Conservation (phyloP, 2,329 filamentous ascomycete genomes). For the Botrytis galanthina region DNA sequence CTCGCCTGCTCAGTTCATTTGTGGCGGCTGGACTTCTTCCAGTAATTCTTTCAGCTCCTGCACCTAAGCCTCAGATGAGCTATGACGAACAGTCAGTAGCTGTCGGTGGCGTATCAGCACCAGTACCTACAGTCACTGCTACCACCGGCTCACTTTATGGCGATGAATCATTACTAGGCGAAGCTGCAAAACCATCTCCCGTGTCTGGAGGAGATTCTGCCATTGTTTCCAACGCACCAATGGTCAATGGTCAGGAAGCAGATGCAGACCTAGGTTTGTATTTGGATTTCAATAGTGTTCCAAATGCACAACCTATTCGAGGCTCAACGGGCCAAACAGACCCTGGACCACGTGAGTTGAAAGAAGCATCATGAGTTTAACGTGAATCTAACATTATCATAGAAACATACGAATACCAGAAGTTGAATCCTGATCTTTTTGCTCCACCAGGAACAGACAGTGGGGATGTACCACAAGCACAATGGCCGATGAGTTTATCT, state of each 20-base stretch:
- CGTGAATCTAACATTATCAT: neutral
- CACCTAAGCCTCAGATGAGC: conserved; percentile 37
- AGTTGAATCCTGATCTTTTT: conserved; percentile 52
- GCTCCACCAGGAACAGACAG: conserved; percentile 54
- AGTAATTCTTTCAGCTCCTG: conserved; percentile 19
- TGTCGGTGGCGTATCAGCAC: conserved; percentile 44
- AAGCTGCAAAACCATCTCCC: conserved; percentile 41
- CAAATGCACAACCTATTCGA: conserved; percentile 54
- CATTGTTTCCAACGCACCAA: conserved; percentile 41
- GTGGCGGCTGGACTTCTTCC: conserved; percentile 23
- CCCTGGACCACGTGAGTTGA: conserved; percentile 45
- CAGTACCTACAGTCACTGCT: conserved; percentile 42
- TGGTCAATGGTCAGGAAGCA: conserved; percentile 51
- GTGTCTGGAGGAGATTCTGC: conserved; percentile 43
- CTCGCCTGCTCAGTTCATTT: conserved; percentile 16
- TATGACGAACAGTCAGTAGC: conserved; percentile 46
- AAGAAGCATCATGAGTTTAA: neutral
- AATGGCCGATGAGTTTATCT: conserved; percentile 55
- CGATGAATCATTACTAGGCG: conserved; percentile 43
- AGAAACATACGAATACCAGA: conserved; percentile 50
- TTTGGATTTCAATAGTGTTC: conserved; percentile 51
- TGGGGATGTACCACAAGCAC: conserved; percentile 47
- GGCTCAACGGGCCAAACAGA: conserved; percentile 49
- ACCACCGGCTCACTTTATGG: conserved; percentile 45
- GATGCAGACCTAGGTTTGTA: conserved; percentile 51